Percentiles rank a stretch among this genome's conserved stretches.
phyloP scores from a whole-genome alignment of 768 basidiomycete species.

The Pisolithus marmoratus region DNA sequence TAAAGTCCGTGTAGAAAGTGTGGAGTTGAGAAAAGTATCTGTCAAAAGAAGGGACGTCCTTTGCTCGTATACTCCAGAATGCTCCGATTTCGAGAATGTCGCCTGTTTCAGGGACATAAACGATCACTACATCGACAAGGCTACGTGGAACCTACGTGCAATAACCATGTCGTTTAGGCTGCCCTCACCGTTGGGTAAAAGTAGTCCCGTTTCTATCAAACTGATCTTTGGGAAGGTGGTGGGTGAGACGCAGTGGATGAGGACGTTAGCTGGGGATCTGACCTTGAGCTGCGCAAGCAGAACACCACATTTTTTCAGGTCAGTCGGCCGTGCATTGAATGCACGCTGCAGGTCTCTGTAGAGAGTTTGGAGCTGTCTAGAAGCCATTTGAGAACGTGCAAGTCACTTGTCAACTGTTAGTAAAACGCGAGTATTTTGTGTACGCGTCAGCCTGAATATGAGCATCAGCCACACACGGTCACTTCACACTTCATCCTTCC shows the following conservation, averaged over 20 bases:
- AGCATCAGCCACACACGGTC: conserved; percentile 16
- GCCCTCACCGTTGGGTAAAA: conserved; percentile 63
- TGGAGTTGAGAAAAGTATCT: conserved; percentile 91
- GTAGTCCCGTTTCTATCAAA: conserved; percentile 68
- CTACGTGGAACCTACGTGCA: conserved; percentile 52
- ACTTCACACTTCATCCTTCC: conserved; percentile 10
- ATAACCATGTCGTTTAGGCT: conserved; percentile 64
- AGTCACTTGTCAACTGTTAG: neutral
- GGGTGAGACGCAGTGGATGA: conserved; percentile 1
- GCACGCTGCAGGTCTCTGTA: conserved; percentile 64
- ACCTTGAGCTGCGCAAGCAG: conserved; percentile 77
- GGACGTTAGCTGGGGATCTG: neutral
- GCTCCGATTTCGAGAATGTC: conserved; percentile 96
- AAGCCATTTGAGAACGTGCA: conserved; percentile 35
- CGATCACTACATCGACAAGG: neutral
- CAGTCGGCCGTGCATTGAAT: conserved; percentile 59
- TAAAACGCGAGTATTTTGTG: conserved; percentile 2
- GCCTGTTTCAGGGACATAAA: conserved; percentile 41
- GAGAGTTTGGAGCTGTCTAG: conserved; percentile 48
- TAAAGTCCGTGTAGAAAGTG: conserved; percentile 84
- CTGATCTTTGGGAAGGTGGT: conserved; percentile 53
- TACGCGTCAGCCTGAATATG: conserved; percentile 60
- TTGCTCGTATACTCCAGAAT: conserved; percentile 84
- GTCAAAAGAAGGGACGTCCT: conserved; percentile 89
- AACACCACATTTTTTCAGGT: conserved; percentile 60